Conservation (phyloP, 1,139 yeast genomes). For the Taphrina flavorubra region DNA sequence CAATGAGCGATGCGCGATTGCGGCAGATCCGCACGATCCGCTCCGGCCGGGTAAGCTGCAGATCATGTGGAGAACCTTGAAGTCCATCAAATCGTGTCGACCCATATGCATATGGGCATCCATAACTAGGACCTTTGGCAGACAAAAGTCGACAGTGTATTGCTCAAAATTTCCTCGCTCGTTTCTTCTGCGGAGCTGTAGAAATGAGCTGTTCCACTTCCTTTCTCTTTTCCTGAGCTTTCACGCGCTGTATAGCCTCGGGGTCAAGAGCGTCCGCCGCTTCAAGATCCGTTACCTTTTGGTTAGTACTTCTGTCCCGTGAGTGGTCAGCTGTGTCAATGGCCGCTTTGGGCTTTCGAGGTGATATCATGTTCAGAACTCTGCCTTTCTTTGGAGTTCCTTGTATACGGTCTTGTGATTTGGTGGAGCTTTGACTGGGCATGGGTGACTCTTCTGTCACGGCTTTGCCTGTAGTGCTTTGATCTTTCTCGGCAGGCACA, state of each 20-base stretch:
- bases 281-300: neutral
- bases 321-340: no score
- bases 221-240: conserved; percentile 15
- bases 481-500: neutral
- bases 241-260: neutral
- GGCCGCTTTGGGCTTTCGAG: neutral
- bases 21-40: neutral
- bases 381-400: conserved; percentile 11
- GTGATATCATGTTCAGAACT: conserved; percentile 11
- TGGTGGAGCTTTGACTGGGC: neutral
- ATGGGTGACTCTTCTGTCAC: neutral
- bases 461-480: neutral
- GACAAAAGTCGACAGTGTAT: no score
- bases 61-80: neutral
- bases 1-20: neutral
- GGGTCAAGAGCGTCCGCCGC: neutral
- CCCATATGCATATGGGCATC: no score
- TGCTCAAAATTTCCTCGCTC: conserved; percentile 6
- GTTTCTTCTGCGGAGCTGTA: conserved; percentile 4
- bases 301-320: no score
- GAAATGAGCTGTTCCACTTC: conserved; percentile 5
- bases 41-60: neutral
- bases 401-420: neutral
- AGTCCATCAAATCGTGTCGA: no score
- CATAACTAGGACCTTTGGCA: no score